phyloP scores from a whole-genome alignment of 2,329 filamentous ascomycete genomes.

The Dothideomycetidae sp. region DNA sequence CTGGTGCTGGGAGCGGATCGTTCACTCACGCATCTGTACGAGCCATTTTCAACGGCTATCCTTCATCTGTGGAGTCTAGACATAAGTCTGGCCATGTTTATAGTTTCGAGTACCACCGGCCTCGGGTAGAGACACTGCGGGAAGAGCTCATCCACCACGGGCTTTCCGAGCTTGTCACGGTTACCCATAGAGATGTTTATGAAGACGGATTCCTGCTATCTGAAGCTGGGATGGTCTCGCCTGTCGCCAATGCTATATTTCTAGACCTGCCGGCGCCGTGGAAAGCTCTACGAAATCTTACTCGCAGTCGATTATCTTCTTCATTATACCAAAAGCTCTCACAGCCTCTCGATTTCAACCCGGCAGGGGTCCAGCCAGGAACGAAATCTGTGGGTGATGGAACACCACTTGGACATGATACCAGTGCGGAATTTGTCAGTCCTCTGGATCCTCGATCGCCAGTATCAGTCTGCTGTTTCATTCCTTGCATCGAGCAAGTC shows the following conservation, averaged over 20 bases:
- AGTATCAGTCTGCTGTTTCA: slow-evolving; percentile 82
- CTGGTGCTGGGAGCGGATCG: slow-evolving; percentile 67
- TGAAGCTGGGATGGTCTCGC: slow-evolving; percentile 21
- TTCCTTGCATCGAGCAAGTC: slow-evolving; percentile 93
- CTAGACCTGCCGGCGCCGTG: slow-evolving; percentile 70
- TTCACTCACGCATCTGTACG: slow-evolving; percentile 69
- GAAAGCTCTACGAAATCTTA: slow-evolving; percentile 64
- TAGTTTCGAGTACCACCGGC: slow-evolving; percentile 70
- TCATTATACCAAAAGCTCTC: slow-evolving; percentile 1
- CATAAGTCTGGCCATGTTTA: slow-evolving; percentile 50
- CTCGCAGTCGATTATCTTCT: slow-evolving; percentile 29
- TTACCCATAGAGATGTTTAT: slow-evolving; percentile 71
- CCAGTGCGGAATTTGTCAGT: slow-evolving; percentile 20
- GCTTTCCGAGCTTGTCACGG: slow-evolving; percentile 49
- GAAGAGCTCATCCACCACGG: slow-evolving; percentile 56
- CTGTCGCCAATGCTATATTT: slow-evolving; percentile 57
- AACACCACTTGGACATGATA: background rate
- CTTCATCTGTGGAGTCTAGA: slow-evolving; percentile 20
- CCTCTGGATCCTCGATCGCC: slow-evolving; percentile 57
- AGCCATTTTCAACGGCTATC: slow-evolving; percentile 61
- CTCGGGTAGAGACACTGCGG: slow-evolving; percentile 53
- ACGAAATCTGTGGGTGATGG: background rate
- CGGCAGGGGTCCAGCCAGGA: background rate
- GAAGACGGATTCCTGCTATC: slow-evolving; percentile 52
- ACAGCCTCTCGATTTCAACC: slow-evolving; percentile 4